Base-by-base conservation (phyloP, 441 rosid genomes). In the Gossypium schwendimanii region DNA sequence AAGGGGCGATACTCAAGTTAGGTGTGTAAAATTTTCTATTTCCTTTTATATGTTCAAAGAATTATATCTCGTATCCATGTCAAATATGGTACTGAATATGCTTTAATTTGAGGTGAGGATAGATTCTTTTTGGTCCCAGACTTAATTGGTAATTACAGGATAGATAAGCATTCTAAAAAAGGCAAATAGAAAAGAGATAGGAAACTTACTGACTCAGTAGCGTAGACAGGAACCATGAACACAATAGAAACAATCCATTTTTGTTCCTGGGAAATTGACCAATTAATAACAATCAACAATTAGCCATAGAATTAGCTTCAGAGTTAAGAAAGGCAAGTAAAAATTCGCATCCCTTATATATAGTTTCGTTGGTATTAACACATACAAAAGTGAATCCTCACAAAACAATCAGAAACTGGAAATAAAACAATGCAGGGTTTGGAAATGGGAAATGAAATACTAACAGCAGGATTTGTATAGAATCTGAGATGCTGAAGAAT, bases 221-320 rank as follows among this genome's bases (percentile, higher is more conserved):
- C 98, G 63, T 91, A 94, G 64, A 88, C 90, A 18, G 98, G 98
- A 73, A 92, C 97, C 89, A 92, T 92, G 79, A 92, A 84, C 74
- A 94, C 49, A 69, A 94, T 83, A 2, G 86, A 84, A 45, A 91
- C 97, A 24, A 89, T 73, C 97, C 98, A 92, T 80, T 92, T 94
- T 81, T 91, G 98, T 73, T 92, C 97, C 98, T 94, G 81, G 7
- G 65, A 12, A 52, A 55, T 21, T 10, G 24, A 50, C 18, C 33
- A n/a, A 54, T 2, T 3, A 57, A 21, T 52, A 39, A 39, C 11
- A 39, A 39, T 39, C 45, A 39, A 8, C 45, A 39, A 39, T 39
- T 39, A 39, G 45, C 45, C 45, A 39, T 39, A 39, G 12, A 39
- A 39, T 39, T 9, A 39, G 45, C 45, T 39, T 39, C 45, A 9